These are phyloP conservation scores for Pleurotus djamor DNA, from an alignment of 768 basidiomycete genomes.

Conservation along the genomic window DNA sequence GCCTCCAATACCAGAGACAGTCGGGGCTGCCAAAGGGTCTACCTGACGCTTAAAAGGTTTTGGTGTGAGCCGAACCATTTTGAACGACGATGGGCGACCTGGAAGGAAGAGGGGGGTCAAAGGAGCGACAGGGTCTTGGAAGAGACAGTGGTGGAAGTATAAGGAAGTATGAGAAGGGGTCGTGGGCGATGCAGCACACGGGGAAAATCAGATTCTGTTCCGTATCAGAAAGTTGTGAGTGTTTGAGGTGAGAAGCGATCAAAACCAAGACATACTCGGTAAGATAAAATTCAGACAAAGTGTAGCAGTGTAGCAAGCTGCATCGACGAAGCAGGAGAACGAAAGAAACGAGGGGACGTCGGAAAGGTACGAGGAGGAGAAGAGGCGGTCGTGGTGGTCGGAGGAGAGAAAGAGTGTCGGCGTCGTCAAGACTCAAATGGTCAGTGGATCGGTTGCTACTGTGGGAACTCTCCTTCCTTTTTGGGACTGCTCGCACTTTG, in stretches of 20 bases:
- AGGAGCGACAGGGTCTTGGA: conserved; percentile 3
- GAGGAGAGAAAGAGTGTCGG: background rate
- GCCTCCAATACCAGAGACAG: background rate
- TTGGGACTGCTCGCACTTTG: background rate
- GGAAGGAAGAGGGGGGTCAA: background rate
- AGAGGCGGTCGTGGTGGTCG: background rate
- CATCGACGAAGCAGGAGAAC: background rate
- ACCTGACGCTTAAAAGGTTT: conserved; percentile 4
- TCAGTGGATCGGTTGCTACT: background rate
- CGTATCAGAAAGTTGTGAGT: background rate
- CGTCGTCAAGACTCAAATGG: background rate
- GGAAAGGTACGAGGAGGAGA: conserved; percentile 2
- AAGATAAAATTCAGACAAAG: background rate
- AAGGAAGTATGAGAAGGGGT: background rate
- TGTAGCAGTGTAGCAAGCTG: background rate
- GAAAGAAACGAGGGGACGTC: background rate
- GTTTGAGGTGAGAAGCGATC: background rate
- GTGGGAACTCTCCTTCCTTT: conserved; percentile 3
- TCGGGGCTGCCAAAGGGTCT: background rate
- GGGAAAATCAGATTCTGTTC: background rate
- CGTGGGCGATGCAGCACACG: background rate
- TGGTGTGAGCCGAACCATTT: conserved; percentile 1
- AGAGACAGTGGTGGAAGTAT: conserved; percentile 2
- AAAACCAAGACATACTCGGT: background rate
- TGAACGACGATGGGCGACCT: background rate